Conservation (phyloP, 2,329 filamentous ascomycete species). For the Nakataea oryzae region DNA sequence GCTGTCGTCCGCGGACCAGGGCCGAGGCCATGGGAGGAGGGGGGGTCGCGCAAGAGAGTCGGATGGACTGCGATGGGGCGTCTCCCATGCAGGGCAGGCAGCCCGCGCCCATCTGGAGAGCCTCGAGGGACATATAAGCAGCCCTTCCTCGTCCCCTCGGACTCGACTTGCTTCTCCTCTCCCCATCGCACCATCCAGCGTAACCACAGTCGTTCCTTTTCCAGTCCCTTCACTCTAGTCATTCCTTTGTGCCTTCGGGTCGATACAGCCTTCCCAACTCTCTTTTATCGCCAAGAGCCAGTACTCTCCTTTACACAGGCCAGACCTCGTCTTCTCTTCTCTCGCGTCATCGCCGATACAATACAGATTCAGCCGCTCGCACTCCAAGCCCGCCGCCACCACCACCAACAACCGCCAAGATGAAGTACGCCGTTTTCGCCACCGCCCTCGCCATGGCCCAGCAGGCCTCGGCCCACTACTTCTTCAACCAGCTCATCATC, state of each 20-base stretch:
- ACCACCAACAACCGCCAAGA: conserved; percentile 2
- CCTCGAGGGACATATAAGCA: not conserved
- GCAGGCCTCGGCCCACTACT: conserved; percentile 18
- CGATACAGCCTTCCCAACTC: not conserved
- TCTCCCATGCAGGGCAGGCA: not conserved
- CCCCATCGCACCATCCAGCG: not conserved
- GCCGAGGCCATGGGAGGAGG: not conserved
- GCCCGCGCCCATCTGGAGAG: not conserved
- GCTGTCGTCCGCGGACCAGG: not conserved
- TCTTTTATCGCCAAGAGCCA: not conserved
- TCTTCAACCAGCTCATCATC: conserved; percentile 27
- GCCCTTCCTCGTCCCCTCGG: not conserved
- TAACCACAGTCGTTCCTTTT: not conserved
- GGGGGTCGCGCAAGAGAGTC: no score
- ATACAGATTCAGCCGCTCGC: not conserved
- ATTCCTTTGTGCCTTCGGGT: not conserved
- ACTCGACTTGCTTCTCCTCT: not conserved
- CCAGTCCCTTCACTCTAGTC: not conserved
- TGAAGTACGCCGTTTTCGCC: conserved; percentile 8
- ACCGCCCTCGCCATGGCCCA: conserved; percentile 8
- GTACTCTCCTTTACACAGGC: not conserved
- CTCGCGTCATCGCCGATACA: no score
- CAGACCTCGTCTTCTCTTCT: not conserved
- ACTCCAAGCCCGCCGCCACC: not conserved
- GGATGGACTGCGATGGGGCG: not conserved